phyloP scores from a whole-genome alignment of 108 stramenopile species.

The Cyclotella sp. region DNA sequence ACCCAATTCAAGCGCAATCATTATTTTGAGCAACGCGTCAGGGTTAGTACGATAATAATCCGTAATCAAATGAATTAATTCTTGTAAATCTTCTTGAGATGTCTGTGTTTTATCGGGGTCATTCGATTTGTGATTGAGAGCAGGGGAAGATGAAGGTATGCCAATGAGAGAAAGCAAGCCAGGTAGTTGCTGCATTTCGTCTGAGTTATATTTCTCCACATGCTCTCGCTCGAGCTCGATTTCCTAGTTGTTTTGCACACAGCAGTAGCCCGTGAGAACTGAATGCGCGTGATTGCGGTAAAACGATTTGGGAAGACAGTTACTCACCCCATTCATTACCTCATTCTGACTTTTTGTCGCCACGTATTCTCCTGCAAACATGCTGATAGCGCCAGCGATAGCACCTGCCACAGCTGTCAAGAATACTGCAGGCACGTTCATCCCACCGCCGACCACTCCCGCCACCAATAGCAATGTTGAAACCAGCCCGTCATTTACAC shows the following conservation, averaged over 20 bases:
- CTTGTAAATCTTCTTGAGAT: constrained; percentile 28
- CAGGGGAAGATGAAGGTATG: constrained; percentile 41
- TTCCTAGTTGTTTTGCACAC: constrained; percentile 53
- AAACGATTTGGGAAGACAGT: not conserved
- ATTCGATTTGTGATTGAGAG: not conserved
- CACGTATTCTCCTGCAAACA: constrained; percentile 82
- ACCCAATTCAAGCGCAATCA: constrained; percentile 82
- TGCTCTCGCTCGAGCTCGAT: constrained; percentile 70
- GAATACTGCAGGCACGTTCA: constrained; percentile 62
- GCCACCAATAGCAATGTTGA: constrained; percentile 78
- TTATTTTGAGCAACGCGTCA: constrained; percentile 72
- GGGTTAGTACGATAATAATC: constrained; percentile 62
- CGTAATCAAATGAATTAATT: constrained; percentile 46
- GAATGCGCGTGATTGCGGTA: not conserved
- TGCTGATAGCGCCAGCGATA: constrained; percentile 76
- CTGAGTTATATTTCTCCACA: constrained; percentile 53
- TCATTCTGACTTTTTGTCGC: constrained; percentile 88
- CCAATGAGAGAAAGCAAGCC: constrained; percentile 65
- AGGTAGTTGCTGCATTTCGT: constrained; percentile 62
- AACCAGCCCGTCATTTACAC: constrained; percentile 82
- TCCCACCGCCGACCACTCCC: constrained; percentile 75
- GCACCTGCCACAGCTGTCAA: constrained; percentile 78
- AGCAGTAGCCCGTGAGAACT: not conserved
- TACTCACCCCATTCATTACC: constrained; percentile 61
- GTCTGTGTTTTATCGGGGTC: not conserved